Percentiles rank a stretch among this genome's conserved stretches.
Conservation (phyloP, 2,329 filamentous ascomycete genomes). For the Falciphora oryzae region DNA sequence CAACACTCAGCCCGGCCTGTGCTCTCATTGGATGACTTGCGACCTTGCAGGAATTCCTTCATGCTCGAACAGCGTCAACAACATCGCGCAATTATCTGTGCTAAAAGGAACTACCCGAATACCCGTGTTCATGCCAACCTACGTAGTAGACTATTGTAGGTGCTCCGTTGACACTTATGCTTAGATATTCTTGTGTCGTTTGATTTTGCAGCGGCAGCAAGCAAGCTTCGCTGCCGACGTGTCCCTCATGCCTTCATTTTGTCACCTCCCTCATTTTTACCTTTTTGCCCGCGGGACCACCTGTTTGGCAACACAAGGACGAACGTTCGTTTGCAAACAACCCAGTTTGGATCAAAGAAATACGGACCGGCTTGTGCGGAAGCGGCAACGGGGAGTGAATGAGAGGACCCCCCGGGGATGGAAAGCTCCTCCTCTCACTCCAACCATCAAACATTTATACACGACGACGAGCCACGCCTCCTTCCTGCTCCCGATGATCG, state of each 20-base stretch:
- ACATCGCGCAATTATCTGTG: neutral
- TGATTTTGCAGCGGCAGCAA: neutral
- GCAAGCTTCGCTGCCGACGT: neutral
- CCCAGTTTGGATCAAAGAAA: neutral
- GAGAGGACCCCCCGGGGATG: neutral
- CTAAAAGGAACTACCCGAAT: neutral
- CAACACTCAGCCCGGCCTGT: neutral
- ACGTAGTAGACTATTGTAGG: neutral
- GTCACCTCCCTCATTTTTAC: neutral
- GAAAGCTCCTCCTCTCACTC: too few relatives aligned
- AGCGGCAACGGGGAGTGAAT: neutral
- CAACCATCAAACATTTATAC: neutral
- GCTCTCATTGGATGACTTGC: neutral
- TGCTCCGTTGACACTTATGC: neutral
- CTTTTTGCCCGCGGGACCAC: neutral
- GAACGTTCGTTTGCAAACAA: neutral
- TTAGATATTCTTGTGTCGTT: too few relatives aligned
- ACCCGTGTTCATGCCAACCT: neutral
- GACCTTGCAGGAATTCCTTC: neutral
- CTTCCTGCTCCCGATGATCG: neutral
- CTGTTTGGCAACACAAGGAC: conserved; percentile 1
- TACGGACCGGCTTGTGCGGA: neutral
- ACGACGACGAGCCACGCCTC: too few relatives aligned
- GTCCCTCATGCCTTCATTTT: neutral
- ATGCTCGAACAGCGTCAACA: neutral